A percentile compares a stretch with the other conserved stretches of the same genome.
Conservation (phyloP, 257 asterid genomes). For the Solanum ossicruentum region DNA sequence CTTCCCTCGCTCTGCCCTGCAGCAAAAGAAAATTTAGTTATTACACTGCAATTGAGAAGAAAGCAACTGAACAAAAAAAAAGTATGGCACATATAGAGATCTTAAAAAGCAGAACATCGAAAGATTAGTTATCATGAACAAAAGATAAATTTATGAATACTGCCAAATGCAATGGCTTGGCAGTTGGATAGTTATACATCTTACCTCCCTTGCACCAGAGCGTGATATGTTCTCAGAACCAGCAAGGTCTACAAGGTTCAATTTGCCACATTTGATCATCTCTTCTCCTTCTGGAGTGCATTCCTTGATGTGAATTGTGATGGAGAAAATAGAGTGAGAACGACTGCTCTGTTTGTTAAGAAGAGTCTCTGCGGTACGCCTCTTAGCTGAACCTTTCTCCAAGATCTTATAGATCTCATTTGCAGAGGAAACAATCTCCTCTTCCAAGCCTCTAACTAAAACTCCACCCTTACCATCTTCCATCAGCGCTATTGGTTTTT, state of each 20-base stretch:
- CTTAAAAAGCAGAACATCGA: neutral
- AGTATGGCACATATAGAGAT: neutral
- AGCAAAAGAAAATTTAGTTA: neutral
- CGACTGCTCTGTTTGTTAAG: conserved; percentile 99
- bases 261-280: conserved; percentile 93
- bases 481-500: conserved; percentile 94
- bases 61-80: neutral
- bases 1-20: conserved; percentile 99
- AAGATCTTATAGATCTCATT: conserved; percentile 84
- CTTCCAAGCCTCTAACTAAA: conserved; percentile 90
- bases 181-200: neutral
- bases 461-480: conserved; percentile 99
- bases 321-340: conserved; percentile 90
- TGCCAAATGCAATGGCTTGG: neutral
- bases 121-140: neutral
- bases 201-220: conserved; percentile 97
- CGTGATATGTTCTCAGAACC: conserved; percentile 98
- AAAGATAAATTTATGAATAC: neutral
- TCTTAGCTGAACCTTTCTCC: conserved; percentile 96
- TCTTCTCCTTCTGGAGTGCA: conserved; percentile 98
- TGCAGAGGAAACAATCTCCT: conserved; percentile 88
- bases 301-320: conserved; percentile 96
- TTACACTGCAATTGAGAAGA: neutral
- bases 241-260: conserved; percentile 95
- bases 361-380: conserved; percentile 98